Evolutionary conservation across 202 grass and related monocot genomes (phyloP).

Genomic region (Hordeum pubiflorum): DNA sequence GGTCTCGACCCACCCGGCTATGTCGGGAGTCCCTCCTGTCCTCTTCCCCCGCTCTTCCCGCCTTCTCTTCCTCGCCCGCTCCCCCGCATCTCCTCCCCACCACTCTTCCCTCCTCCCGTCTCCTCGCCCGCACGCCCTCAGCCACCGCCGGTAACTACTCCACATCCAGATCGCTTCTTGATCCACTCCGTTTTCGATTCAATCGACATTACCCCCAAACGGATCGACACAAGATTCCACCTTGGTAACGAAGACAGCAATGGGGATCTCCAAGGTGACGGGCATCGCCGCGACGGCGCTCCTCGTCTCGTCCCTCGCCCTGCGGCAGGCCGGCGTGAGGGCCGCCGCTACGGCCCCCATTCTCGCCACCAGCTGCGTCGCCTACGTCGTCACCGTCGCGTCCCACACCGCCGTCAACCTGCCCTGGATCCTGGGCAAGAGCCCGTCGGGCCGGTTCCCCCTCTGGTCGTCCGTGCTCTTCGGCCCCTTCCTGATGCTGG

Average conservation of each 20-base stretch:
- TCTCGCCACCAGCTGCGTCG: conserved; percentile 40
- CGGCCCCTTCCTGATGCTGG: conserved; percentile 59
- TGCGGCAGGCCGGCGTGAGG: conserved; percentile 33
- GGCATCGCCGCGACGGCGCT: conserved; percentile 39
- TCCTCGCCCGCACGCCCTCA: background rate
- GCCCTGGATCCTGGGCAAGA: conserved; percentile 80
- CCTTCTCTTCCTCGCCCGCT: background rate
- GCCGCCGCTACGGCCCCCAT: conserved; percentile 29
- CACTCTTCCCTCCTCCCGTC: background rate
- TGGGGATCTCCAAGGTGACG: conserved; percentile 77
- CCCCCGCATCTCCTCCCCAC: background rate
- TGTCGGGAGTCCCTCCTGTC: background rate
- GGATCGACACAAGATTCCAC: background rate
- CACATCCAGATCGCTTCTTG: background rate
- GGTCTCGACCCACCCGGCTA: background rate
- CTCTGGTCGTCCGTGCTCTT: conserved; percentile 67
- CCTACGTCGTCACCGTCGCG: conserved; percentile 43
- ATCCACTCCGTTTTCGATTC: background rate
- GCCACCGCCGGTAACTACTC: background rate
- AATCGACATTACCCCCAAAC: background rate
- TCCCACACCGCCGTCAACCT: conserved; percentile 64
- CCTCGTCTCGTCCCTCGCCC: conserved; percentile 37
- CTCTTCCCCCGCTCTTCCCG: background rate
- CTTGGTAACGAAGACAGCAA: background rate
- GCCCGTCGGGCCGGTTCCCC: conserved; percentile 49